Conservation (phyloP, 1,284 basidiomycete species). For the Tylopilus orsonianus region DNA sequence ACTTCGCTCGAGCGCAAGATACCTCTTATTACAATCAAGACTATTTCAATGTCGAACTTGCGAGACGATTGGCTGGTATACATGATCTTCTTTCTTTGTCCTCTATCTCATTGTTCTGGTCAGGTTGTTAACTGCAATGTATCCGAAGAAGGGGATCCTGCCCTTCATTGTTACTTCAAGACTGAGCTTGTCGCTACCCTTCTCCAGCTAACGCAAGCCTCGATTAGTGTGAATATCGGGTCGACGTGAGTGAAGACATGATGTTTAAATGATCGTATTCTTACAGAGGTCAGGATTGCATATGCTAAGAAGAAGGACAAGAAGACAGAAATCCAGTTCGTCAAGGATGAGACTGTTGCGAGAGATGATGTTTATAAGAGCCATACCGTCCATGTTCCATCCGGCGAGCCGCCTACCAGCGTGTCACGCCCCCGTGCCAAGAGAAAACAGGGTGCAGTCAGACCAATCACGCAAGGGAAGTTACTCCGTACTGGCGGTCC, state of each 20-base stretch:
- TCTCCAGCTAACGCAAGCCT: slow-evolving; percentile 78
- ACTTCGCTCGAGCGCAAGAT: slow-evolving; percentile 87
- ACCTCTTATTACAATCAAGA: slow-evolving; percentile 83
- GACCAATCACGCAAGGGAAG: slow-evolving; percentile 86
- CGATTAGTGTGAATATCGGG: slow-evolving; percentile 71
- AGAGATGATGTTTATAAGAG: slow-evolving; percentile 93
- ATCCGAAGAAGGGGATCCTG: slow-evolving; percentile 93
- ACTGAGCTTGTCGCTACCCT: slow-evolving; percentile 90
- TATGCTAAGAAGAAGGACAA: slow-evolving; percentile 99
- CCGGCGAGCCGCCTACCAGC: slow-evolving; percentile 85
- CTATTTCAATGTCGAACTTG: slow-evolving; percentile 83
- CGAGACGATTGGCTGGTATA: slow-evolving; percentile 94
- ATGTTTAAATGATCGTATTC: slow-evolving; percentile 5
- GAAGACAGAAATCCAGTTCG: slow-evolving; percentile 82
- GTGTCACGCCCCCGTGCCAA: slow-evolving; percentile 82
- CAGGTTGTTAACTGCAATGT: slow-evolving; percentile 70
- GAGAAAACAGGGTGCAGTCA: slow-evolving; percentile 80
- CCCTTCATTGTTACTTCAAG: slow-evolving; percentile 93
- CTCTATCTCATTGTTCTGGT: slow-evolving; percentile 1
- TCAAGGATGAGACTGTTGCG: slow-evolving; percentile 86
- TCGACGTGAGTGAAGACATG: slow-evolving; percentile 58
- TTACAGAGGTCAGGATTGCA: slow-evolving; percentile 57
- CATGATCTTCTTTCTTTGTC: slow-evolving; percentile 5
- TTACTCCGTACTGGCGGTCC: slow-evolving; percentile 78
- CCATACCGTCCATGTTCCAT: slow-evolving; percentile 83